Evolutionary conservation across 2,329 filamentous ascomycete genomes (phyloP).

Genomic region (Lasiodiplodia hormozganensis): DNA sequence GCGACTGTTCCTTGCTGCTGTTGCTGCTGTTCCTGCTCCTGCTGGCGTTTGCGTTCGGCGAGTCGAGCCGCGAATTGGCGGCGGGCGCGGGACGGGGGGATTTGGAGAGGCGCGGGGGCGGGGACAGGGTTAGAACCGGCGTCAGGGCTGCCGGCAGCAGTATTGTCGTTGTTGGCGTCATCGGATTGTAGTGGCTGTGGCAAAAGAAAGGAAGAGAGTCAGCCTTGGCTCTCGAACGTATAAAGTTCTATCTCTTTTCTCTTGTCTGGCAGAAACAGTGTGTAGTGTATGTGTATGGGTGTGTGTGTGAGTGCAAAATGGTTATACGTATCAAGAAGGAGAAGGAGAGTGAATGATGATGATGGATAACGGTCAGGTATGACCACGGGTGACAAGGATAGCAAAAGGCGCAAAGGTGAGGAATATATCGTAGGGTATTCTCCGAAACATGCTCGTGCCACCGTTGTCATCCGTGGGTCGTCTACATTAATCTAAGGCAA

Average conservation of each 20-base stretch:
- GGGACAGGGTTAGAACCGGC: constrained; percentile 57
- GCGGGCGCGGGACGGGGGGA: constrained; percentile 84
- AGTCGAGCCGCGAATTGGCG: constrained; percentile 89
- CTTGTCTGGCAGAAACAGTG: constrained; percentile 36
- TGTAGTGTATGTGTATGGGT: constrained; percentile 29
- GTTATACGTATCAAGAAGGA: constrained; percentile 31
- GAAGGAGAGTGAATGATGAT: neutral
- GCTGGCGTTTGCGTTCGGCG: constrained; percentile 55
- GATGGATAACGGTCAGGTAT: constrained; percentile 1
- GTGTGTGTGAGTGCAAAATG: constrained; percentile 38
- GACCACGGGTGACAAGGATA: constrained; percentile 14
- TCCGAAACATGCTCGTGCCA: constrained; percentile 16
- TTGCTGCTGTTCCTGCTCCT: constrained; percentile 12
- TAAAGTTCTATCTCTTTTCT: constrained; percentile 37
- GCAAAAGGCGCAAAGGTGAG: constrained; percentile 21
- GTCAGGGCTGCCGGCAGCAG: constrained; percentile 34
- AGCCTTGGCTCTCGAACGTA: constrained; percentile 35
- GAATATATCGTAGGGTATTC: constrained; percentile 27
- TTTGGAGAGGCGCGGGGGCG: constrained; percentile 75
- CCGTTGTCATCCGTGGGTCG: constrained; percentile 14
- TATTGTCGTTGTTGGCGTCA: constrained; percentile 12
- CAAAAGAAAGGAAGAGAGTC: constrained; percentile 27
- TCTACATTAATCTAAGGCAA: constrained; percentile 30
- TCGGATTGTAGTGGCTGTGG: constrained; percentile 31
- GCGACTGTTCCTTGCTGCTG: neutral